These are phyloP conservation scores for Trichopus zeylanicus DNA, from an alignment of 116 monocot species.

Conservation along the genomic window DNA sequence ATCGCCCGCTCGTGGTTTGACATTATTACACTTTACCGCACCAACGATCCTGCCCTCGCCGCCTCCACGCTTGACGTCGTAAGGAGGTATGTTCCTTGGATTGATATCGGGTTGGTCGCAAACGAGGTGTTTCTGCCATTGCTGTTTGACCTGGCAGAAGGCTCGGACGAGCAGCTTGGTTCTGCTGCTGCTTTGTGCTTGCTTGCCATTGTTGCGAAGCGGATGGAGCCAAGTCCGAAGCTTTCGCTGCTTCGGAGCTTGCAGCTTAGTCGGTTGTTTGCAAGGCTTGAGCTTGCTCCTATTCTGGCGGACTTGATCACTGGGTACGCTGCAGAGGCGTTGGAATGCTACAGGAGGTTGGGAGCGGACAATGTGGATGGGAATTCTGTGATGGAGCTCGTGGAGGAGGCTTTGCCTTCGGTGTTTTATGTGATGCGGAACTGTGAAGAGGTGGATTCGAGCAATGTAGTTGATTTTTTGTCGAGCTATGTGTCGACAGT, in stretches of 20 bases:
- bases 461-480: slow-evolving; percentile 63
- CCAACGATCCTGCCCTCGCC: slow-evolving; percentile 39
- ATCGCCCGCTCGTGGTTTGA: slow-evolving; percentile 66
- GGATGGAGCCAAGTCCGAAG: slow-evolving; percentile 71
- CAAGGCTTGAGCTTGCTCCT: not conserved
- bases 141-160: slow-evolving; percentile 49
- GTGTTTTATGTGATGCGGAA: slow-evolving; percentile 71
- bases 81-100: slow-evolving; percentile 68
- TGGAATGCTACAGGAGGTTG: slow-evolving; percentile 63
- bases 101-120: slow-evolving; percentile 70
- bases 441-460: slow-evolving; percentile 43
- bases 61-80: slow-evolving; percentile 56
- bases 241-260: slow-evolving; percentile 45
- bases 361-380: slow-evolving; percentile 21
- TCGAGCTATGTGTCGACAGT: slow-evolving; percentile 61
- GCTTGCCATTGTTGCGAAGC: slow-evolving; percentile 51
- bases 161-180: slow-evolving; percentile 27
- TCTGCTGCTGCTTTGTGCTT: slow-evolving; percentile 51
- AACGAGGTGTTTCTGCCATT: slow-evolving; percentile 65
- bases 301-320: slow-evolving; percentile 51
- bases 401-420: slow-evolving; percentile 63
- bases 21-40: slow-evolving; percentile 27
- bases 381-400: slow-evolving; percentile 33
- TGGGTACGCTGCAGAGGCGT: slow-evolving; percentile 70
- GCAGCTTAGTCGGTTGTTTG: slow-evolving; percentile 24